Evolutionary conservation across 495 filamentous ascomycete genomes (phyloP).

Genomic region (Aspergillus incahuasiensis): DNA sequence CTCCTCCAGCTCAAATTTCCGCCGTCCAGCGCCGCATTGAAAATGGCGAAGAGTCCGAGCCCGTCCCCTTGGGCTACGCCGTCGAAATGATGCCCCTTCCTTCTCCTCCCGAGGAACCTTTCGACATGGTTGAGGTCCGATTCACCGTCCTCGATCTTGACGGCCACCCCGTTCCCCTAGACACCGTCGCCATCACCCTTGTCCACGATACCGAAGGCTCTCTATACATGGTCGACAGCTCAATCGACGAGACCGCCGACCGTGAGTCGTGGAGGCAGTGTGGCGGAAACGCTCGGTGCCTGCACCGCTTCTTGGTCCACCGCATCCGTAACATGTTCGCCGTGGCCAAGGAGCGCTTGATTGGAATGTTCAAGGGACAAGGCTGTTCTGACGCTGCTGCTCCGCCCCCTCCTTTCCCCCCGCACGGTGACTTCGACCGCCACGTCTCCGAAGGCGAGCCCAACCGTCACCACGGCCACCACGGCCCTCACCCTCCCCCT

Average conservation of each 20-base stretch:
- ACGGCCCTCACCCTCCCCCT: constrained; percentile 25
- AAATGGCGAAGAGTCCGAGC: constrained; percentile 33
- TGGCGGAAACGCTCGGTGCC: constrained; percentile 36
- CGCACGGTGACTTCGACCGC: constrained; percentile 11
- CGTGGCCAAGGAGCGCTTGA: constrained; percentile 36
- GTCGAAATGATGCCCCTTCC: constrained; percentile 38
- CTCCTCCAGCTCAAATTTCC: constrained; percentile 29
- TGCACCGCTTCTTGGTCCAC: constrained; percentile 34
- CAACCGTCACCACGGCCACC: constrained; percentile 21
- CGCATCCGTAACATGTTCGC: constrained; percentile 37
- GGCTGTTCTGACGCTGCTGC: constrained; percentile 16
- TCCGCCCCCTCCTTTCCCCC: not conserved
- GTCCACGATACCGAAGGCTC: constrained; percentile 34
- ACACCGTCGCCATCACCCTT: constrained; percentile 42
- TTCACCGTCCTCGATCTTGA: constrained; percentile 49
- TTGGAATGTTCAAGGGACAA: constrained; percentile 30
- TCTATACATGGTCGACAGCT: constrained; percentile 34
- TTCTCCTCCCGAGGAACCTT: constrained; percentile 24
- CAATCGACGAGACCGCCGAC: constrained; percentile 35
- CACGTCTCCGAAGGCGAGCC: constrained; percentile 15
- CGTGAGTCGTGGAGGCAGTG: constrained; percentile 39
- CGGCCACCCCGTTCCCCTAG: constrained; percentile 44
- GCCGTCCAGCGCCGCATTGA: constrained; percentile 32
- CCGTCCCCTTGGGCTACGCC: constrained; percentile 39
- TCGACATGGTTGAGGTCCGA: constrained; percentile 35